A percentile compares a stretch with the other conserved stretches of the same genome.
phyloP scores from a whole-genome alignment of 2,329 filamentous ascomycete genomes.

The Alternaria ventricosa region DNA sequence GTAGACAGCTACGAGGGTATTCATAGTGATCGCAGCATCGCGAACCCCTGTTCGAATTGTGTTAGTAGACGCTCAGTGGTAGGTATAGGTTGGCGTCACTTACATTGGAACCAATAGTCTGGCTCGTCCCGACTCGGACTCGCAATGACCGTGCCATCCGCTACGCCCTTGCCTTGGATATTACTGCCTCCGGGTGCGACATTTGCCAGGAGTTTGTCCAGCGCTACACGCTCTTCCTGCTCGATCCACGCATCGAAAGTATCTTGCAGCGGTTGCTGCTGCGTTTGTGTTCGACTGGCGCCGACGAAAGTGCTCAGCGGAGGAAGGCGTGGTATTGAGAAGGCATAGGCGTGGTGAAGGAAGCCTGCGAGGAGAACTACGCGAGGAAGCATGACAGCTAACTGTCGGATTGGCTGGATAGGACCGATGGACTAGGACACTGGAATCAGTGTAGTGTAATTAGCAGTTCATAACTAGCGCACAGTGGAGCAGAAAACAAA shows the following conservation, averaged over 20 bases:
- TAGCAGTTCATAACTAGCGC: slow-evolving; percentile 4
- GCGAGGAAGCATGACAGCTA: slow-evolving; percentile 13
- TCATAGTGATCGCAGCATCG: slow-evolving; percentile 53
- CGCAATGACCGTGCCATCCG: slow-evolving; percentile 51
- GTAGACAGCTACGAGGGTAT: slow-evolving; percentile 51
- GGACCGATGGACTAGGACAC: background rate
- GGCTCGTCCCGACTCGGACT: slow-evolving; percentile 51
- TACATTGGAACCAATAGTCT: slow-evolving; percentile 56
- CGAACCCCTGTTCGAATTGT: slow-evolving; percentile 42
- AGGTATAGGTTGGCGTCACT: background rate
- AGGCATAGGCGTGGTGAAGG: slow-evolving; percentile 28
- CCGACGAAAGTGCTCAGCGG: slow-evolving; percentile 22
- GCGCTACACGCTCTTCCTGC: slow-evolving; percentile 43
- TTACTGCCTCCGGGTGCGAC: slow-evolving; percentile 52
- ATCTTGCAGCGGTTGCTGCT: slow-evolving; percentile 38
- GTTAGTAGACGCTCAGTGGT: background rate
- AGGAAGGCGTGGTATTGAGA: slow-evolving; percentile 38
- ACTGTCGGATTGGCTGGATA: background rate
- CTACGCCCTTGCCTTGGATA: slow-evolving; percentile 41
- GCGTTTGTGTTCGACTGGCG: slow-evolving; percentile 21
- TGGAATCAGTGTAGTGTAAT: background rate
- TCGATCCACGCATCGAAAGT: slow-evolving; percentile 47
- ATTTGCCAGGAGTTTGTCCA: slow-evolving; percentile 51
- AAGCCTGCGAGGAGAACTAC: slow-evolving; percentile 11
- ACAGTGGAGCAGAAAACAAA: background rate